These are phyloP conservation scores for Entoloma clypeatum DNA, from an alignment of 1,284 basidiomycete genomes.

Conservation along the genomic window DNA sequence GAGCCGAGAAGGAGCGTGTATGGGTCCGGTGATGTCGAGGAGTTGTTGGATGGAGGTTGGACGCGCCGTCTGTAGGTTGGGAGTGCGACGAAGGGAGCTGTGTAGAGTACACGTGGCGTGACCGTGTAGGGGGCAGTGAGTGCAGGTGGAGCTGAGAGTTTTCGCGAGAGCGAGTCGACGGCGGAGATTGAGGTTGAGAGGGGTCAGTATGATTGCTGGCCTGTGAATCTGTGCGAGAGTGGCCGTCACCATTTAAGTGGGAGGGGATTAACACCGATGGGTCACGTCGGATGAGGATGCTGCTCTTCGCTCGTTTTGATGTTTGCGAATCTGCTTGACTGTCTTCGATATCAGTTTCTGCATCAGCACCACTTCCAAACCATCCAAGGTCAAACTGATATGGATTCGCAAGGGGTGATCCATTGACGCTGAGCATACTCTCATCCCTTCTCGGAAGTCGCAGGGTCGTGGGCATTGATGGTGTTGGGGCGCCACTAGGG, in stretches of 20 bases:
- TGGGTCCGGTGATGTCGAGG: slow-evolving; percentile 30
- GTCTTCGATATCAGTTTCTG: slow-evolving; percentile 29
- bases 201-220: slow-evolving; percentile 35
- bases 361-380: slow-evolving; percentile 42
- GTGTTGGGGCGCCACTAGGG: slow-evolving; percentile 33
- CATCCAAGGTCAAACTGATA: slow-evolving; percentile 55
- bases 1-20: slow-evolving; percentile 41
- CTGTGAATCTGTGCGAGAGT: slow-evolving; percentile 50
- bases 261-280: slow-evolving; percentile 41
- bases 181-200: slow-evolving; percentile 33
- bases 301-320: slow-evolving; percentile 53
- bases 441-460: slow-evolving; percentile 65
- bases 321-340: slow-evolving; percentile 25
- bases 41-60: slow-evolving; percentile 22
- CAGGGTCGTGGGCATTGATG: slow-evolving; percentile 23
- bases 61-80: slow-evolving; percentile 12
- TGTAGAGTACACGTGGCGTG: slow-evolving; percentile 34
- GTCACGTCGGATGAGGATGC: slow-evolving; percentile 59
- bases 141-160: slow-evolving; percentile 31
- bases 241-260: slow-evolving; percentile 23
- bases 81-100: slow-evolving; percentile 31
- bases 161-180: slow-evolving; percentile 42
- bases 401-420: slow-evolving; percentile 73
- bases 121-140: slow-evolving; percentile 20
- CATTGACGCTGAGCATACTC: slow-evolving; percentile 71